Evolutionary conservation across 768 basidiomycete species (phyloP).

Genomic region (Lentinula sp.): DNA sequence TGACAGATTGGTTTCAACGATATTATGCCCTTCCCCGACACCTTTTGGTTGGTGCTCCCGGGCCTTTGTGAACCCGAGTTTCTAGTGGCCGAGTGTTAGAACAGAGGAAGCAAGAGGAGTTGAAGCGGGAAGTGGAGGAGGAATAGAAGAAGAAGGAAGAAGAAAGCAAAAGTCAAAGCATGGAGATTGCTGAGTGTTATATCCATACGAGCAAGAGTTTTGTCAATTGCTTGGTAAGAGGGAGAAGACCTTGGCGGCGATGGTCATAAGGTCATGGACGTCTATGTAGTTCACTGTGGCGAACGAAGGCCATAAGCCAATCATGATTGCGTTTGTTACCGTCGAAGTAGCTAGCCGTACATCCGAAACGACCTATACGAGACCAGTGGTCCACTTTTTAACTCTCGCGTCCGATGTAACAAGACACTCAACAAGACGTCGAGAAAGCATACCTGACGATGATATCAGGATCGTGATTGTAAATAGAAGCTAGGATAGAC

Average conservation of each 20-base stretch:
- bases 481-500: conserved; percentile 49
- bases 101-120: too few relatives aligned
- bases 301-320: conserved; percentile 78
- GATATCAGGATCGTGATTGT: conserved; percentile 89
- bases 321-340: conserved; percentile 71
- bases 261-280: conserved; percentile 96
- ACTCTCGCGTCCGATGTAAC: conserved; percentile 83
- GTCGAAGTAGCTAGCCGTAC: conserved; percentile 87
- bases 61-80: too few relatives aligned
- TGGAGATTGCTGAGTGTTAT: too few relatives aligned
- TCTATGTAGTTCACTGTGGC: conserved; percentile 95
- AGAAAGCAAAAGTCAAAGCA: too few relatives aligned
- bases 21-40: too few relatives aligned
- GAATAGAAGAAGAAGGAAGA: too few relatives aligned
- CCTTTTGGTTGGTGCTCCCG: too few relatives aligned
- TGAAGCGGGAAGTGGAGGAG: too few relatives aligned
- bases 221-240: conserved; percentile 89
- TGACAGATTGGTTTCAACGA: too few relatives aligned
- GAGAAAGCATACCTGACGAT: conserved; percentile 90
- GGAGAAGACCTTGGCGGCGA: conserved; percentile 85
- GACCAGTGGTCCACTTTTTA: conserved; percentile 92
- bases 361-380: conserved; percentile 82
- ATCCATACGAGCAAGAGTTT: conserved; percentile 54
- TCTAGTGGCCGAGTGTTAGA: too few relatives aligned
- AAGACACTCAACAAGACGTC: conserved; percentile 87